Base-by-base conservation (phyloP, 2,329 filamentous ascomycete species). In the Aspergillus latus region DNA sequence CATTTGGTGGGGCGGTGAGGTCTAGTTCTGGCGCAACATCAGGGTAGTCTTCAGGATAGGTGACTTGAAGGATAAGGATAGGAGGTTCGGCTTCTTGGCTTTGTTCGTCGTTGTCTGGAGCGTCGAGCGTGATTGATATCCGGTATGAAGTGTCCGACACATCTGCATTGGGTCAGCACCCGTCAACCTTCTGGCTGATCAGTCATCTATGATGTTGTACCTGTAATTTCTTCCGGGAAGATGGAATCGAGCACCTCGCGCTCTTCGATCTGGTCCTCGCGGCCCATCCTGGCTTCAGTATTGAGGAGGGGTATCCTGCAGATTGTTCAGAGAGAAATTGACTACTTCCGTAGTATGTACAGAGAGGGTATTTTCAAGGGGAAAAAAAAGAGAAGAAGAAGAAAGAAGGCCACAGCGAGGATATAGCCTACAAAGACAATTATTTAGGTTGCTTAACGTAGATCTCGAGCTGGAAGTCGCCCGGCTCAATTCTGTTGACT, bases 201-300 rank as follows among this genome's bases (percentile, higher is more conserved):
- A 30, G 13, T 46, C 42, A 30, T 9, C 5, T 16, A 16, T 1
- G n/a, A 36, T 8, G 7, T 61, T 74, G 47, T 69, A 93, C 92
- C 89, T 83, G 88, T 93, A 66, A 99, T 96, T 78, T 99, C 94
- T 59, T 99, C 93, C 1, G 94, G 92, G 66, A 97, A 99, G 70
- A 99, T 99, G 59, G 93, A 97, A 71, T 96, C 91, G 72, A 99
- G 90, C 66, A 99, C 93, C 76, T 99, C 94, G 60, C 92, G 88
- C 82, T 99, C 94, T 78, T 99, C 94, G 63, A 87, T 78, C 75
- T 99, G 94, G 59, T 99, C 94, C 81, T 97, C 93, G 72, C 75
- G 72, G 53, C 77, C 78, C 78, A 80, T 80, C 47, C 71, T 67
- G 62, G 56, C 65, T 57, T 40, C 16, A 30, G 26, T 49, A 62